Evolutionary conservation across 2,329 filamentous ascomycete species (phyloP).

Genomic region (Pseudophaeomoniella oleicola): DNA sequence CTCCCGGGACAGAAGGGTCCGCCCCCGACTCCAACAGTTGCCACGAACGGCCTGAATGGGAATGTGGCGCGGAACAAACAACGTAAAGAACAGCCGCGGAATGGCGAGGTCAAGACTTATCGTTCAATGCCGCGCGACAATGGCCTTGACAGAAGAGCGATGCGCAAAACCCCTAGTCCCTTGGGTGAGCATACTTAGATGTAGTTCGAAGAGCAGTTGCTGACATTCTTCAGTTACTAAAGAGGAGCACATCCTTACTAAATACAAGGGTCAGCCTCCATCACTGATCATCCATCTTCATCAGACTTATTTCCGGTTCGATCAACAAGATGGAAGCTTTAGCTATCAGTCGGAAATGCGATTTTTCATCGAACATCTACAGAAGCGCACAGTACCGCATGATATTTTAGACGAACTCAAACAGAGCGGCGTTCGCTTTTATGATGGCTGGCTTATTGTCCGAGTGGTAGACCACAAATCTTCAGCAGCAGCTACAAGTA

Average conservation of each 20-base stretch:
- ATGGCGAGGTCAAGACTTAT: conserved; percentile 17
- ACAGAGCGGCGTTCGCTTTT: conserved; percentile 60
- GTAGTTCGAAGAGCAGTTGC: conserved; percentile 17
- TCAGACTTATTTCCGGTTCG: conserved; percentile 75
- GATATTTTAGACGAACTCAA: conserved; percentile 72
- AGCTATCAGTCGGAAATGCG: conserved; percentile 87
- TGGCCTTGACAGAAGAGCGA: conserved; percentile 14
- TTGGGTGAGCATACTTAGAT: conserved; percentile 16
- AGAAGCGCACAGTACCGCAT: conserved; percentile 66
- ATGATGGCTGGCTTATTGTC: conserved; percentile 88
- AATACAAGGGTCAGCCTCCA: conserved; percentile 57
- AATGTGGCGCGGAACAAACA: conserved; percentile 30
- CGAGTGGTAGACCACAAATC: conserved; percentile 82
- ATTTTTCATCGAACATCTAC: conserved; percentile 62
- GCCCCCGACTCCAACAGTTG: conserved; percentile 23
- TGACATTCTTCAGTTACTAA: conserved; percentile 50
- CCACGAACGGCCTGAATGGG: conserved; percentile 29
- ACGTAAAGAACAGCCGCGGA: conserved; percentile 40
- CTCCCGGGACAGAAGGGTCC: conserved; percentile 40
- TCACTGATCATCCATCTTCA: conserved; percentile 81
- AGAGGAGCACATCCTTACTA: conserved; percentile 66
- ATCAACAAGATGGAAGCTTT: conserved; percentile 86
- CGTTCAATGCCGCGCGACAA: conserved; percentile 19
- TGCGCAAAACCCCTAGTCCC: conserved; percentile 3
- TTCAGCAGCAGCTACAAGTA: conserved; percentile 42